A percentile compares a stretch with the other conserved stretches of the same genome.
Evolutionary conservation across 331 rosid genomes (phyloP).

Genomic region (Spiraea crenata): DNA sequence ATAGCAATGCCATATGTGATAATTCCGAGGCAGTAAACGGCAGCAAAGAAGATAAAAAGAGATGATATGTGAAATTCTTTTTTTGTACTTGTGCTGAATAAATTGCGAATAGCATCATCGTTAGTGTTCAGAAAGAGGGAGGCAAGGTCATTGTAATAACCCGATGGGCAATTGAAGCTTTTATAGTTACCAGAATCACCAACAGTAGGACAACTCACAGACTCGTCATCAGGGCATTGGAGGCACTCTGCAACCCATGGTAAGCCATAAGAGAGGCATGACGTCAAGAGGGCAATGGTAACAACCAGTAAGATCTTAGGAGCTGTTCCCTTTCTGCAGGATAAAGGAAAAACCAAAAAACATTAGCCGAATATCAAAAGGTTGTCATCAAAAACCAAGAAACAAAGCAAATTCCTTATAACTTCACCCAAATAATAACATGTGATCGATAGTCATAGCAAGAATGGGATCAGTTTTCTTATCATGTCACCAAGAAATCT

Average conservation of each 20-base stretch:
- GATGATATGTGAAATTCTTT: conserved; percentile 64
- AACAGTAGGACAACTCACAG: conserved; percentile 54
- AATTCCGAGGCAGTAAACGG: conserved; percentile 67
- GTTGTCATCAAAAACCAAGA: background rate
- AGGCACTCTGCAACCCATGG: conserved; percentile 74
- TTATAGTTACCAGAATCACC: conserved; percentile 70
- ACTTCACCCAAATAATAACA: background rate
- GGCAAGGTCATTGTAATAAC: conserved; percentile 86
- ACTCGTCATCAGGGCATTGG: conserved; percentile 56
- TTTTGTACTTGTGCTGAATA: conserved; percentile 54
- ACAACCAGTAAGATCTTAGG: conserved; percentile 57
- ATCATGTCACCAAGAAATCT: background rate
- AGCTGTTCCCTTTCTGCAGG: conserved; percentile 70
- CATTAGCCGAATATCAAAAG: background rate
- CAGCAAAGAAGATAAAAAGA: conserved; percentile 57
- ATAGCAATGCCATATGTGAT: conserved; percentile 89
- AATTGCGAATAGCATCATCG: conserved; percentile 89
- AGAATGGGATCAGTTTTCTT: background rate
- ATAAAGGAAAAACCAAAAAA: background rate
- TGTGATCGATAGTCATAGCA: background rate
- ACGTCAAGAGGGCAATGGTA: conserved; percentile 59
- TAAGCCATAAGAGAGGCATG: conserved; percentile 64
- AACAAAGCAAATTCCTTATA: background rate
- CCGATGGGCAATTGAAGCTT: conserved; percentile 75
- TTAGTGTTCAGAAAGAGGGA: conserved; percentile 87